Percentiles rank a stretch among this genome's conserved stretches.
Conservation (phyloP, 768 basidiomycete genomes). For the Leccinum sublutescens region DNA sequence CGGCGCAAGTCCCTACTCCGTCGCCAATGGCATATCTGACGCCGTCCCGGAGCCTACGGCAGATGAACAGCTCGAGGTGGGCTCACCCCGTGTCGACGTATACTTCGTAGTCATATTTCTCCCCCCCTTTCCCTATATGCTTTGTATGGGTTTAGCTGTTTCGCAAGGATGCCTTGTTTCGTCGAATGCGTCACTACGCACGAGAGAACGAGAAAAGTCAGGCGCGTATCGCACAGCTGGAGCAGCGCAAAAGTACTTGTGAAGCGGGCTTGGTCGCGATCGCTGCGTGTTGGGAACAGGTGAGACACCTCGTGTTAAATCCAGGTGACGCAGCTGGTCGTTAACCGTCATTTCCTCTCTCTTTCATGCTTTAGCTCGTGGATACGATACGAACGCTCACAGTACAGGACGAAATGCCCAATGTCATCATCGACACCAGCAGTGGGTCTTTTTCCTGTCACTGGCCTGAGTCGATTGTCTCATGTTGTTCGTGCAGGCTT, state of each 20-base stretch:
- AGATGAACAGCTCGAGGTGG: constrained; percentile 65
- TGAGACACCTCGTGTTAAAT: constrained; percentile 30
- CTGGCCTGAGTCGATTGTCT: background rate
- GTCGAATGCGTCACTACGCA: constrained; percentile 81
- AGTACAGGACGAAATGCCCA: constrained; percentile 47
- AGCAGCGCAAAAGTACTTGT: constrained; percentile 61
- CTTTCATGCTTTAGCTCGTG: constrained; percentile 48
- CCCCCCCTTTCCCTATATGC: constrained; percentile 1
- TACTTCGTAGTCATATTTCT: constrained; percentile 23
- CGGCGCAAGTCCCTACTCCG: constrained; percentile 46
- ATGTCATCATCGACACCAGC: constrained; percentile 40
- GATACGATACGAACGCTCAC: constrained; percentile 63
- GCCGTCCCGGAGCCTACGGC: constrained; percentile 45
- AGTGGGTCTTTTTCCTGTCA: constrained; percentile 29
- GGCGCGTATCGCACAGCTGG: constrained; percentile 59
- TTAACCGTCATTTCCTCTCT: constrained; percentile 1
- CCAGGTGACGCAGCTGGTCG: background rate
- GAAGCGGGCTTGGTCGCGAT: constrained; percentile 73
- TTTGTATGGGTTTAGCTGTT: constrained; percentile 52
- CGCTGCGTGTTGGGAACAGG: constrained; percentile 79
- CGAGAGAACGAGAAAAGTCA: constrained; percentile 69
- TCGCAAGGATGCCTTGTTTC: constrained; percentile 82
- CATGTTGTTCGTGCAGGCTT: constrained; percentile 21
- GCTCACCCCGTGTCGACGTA: constrained; percentile 22
- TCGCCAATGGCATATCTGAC: constrained; percentile 40